Conservation (phyloP, 179 eudicot genomes). For the Gypsophila paniculata region DNA sequence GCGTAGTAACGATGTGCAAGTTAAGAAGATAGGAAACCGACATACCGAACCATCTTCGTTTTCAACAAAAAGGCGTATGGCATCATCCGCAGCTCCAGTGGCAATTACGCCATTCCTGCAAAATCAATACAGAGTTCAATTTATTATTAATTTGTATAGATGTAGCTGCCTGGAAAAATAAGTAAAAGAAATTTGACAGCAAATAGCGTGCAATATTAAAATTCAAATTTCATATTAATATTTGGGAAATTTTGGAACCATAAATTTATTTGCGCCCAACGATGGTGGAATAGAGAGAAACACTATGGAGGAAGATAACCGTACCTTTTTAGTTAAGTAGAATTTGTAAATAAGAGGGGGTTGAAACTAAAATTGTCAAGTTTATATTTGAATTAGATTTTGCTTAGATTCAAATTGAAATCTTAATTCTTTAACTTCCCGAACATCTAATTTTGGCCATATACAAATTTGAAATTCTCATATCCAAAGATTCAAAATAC, state of each 20-base stretch:
- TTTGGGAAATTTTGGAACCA: background rate
- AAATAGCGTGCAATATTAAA: background rate
- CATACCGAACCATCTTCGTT: slow-evolving; percentile 55
- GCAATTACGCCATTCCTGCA: slow-evolving; percentile 80
- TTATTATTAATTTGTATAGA: background rate
- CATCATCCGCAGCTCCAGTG: slow-evolving; percentile 93
- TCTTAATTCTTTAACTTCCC: background rate
- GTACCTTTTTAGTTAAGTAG: too few relatives aligned
- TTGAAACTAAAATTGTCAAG: too few relatives aligned
- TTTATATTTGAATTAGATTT: too few relatives aligned
- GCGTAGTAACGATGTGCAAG: background rate
- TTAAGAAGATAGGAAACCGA: slow-evolving; percentile 6
- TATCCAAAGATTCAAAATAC: background rate
- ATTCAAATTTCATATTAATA: background rate
- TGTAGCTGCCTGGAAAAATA: background rate
- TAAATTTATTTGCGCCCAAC: too few relatives aligned
- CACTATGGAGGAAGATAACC: too few relatives aligned
- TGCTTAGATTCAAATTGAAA: too few relatives aligned
- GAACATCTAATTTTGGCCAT: background rate
- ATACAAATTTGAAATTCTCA: background rate
- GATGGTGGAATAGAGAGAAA: too few relatives aligned
- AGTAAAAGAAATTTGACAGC: background rate
- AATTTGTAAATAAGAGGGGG: too few relatives aligned
- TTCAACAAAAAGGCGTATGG: slow-evolving; percentile 77
- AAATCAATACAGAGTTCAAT: slow-evolving; percentile 1